A percentile compares a stretch with the other conserved stretches of the same genome.
These are phyloP conservation scores for Pythium guiyangense DNA, from an alignment of 352 stramenopile genomes.

Conservation along the genomic window DNA sequence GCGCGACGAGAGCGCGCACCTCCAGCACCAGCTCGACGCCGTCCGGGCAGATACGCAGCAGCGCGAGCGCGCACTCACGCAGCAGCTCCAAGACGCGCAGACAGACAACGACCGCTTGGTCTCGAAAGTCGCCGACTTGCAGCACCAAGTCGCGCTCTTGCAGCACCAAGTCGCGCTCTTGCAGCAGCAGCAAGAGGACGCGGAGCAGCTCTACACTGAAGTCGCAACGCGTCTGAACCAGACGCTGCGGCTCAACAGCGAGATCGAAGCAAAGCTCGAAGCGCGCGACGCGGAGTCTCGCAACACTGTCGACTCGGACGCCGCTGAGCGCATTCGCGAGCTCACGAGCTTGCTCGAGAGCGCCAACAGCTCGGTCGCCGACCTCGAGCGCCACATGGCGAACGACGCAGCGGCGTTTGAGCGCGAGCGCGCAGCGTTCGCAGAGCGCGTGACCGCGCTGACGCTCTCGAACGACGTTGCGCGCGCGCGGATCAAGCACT, in stretches of 20 bases:
- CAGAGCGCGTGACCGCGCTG: constrained; percentile 20
- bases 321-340: constrained; percentile 6
- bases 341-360: constrained; percentile 7
- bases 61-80: constrained; percentile 30
- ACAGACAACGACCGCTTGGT: constrained; percentile 22
- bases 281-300: background rate
- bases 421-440: constrained; percentile 6
- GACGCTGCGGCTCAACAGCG: constrained; percentile 28
- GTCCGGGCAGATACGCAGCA: constrained; percentile 47
- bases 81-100: constrained; percentile 16
- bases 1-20: constrained; percentile 46
- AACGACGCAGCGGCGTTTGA: constrained; percentile 7
- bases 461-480: constrained; percentile 15
- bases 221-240: constrained; percentile 57
- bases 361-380: constrained; percentile 2
- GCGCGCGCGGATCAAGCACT: constrained; percentile 21
- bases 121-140: constrained; percentile 36
- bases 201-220: constrained; percentile 51
- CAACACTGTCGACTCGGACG: background rate
- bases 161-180: constrained; percentile 36
- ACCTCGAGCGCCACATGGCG: constrained; percentile 12
- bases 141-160: constrained; percentile 31
- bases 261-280: constrained; percentile 13
- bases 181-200: constrained; percentile 54
- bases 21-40: constrained; percentile 41